Percentiles rank a stretch among this genome's conserved stretches.
These are phyloP conservation scores for Vigna unguiculata DNA, from an alignment of 306 rosid species.

Conservation along the genomic window DNA sequence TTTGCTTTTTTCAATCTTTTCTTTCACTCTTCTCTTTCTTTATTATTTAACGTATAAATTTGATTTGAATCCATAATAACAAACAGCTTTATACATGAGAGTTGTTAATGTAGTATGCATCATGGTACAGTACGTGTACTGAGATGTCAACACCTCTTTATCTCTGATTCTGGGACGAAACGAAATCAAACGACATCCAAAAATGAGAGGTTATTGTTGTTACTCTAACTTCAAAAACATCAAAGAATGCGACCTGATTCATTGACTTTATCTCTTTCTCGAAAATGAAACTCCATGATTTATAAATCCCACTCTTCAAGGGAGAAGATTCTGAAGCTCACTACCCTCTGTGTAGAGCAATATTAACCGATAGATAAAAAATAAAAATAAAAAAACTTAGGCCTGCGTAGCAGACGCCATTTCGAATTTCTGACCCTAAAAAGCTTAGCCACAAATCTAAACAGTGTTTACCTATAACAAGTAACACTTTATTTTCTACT, in stretches of 20 bases:
- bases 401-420: slow-evolving; percentile 33
- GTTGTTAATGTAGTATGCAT: not conserved
- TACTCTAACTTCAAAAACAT: not conserved
- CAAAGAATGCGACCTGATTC: not conserved
- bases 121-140: not conserved
- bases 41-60: not conserved
- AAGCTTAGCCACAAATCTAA: slow-evolving; percentile 10
- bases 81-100: too few species aligned
- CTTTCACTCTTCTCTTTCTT: not conserved
- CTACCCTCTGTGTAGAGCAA: not conserved
- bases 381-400: slow-evolving; percentile 16
- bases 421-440: slow-evolving; percentile 45
- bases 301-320: slow-evolving; percentile 39
- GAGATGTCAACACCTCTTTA: slow-evolving; percentile 12
- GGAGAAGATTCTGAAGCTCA: slow-evolving; percentile 39
- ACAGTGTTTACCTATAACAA: slow-evolving; percentile 28
- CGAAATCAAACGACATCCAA: slow-evolving; percentile 8
- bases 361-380: slow-evolving; percentile 4
- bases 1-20: not conserved
- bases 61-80: not conserved
- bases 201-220: not conserved
- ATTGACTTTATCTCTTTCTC: slow-evolving; percentile 4
- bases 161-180: slow-evolving; percentile 22
- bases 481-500: slow-evolving; percentile 26
- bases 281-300: not conserved